These are phyloP conservation scores for Solanum aculeatissimum DNA, from an alignment of 305 asterid genomes.

Conservation along the genomic window DNA sequence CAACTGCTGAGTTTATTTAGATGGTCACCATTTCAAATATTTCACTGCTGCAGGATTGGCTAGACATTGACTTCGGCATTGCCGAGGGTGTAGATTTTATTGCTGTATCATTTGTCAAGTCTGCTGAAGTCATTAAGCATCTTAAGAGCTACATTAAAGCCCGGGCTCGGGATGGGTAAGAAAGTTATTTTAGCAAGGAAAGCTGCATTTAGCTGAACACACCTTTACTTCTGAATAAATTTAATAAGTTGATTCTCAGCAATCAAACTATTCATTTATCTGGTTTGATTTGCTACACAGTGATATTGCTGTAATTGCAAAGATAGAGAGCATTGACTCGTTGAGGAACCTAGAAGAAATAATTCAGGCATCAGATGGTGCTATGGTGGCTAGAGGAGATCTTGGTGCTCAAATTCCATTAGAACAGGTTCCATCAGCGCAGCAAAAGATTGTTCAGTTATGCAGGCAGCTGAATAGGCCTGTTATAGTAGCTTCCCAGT, in stretches of 20 bases:
- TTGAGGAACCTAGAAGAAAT: constrained; percentile 87
- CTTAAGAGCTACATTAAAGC: constrained; percentile 93
- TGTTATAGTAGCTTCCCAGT: constrained; percentile 91
- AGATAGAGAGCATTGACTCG: constrained; percentile 94
- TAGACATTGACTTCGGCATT: constrained; percentile 95
- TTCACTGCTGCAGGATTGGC: constrained; percentile 65
- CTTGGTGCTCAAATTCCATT: constrained; percentile 97
- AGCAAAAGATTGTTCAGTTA: constrained; percentile 72
- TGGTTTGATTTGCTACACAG: constrained; percentile 29
- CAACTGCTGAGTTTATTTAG: neutral
- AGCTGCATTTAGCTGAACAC: neutral
- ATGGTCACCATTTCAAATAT: constrained; percentile 10
- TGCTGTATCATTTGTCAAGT: constrained; percentile 96
- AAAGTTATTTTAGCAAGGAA: neutral
- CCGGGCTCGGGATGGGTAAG: constrained; percentile 91
- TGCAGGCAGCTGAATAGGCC: constrained; percentile 90
- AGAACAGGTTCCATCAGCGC: constrained; percentile 97
- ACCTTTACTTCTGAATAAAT: neutral
- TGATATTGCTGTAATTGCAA: constrained; percentile 78
- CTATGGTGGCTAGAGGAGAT: constrained; percentile 99
- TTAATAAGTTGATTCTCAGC: neutral
- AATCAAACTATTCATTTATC: neutral
- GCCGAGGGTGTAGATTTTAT: constrained; percentile 96
- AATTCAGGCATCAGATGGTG: constrained; percentile 80
- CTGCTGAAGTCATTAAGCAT: constrained; percentile 93